Evolutionary conservation across 805 yeast genomes (phyloP).

Genomic region (Pichia membranifaciens): DNA sequence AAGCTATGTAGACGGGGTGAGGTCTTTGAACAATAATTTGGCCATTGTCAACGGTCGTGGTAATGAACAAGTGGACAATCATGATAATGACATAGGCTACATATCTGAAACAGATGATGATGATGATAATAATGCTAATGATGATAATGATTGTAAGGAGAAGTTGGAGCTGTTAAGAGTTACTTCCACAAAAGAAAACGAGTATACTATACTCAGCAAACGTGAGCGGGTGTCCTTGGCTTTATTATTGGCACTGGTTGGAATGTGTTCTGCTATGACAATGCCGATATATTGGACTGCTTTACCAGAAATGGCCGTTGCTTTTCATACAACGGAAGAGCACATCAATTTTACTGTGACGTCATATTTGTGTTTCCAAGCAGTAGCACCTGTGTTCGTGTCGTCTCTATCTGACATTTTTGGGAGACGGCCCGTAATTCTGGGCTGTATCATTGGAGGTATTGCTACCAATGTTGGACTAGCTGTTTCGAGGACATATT

Average conservation of each 20-base stretch:
- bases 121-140: conserved; percentile 2
- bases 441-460: conserved; percentile 50
- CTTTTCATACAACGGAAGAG: conserved; percentile 52
- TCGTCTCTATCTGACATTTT: conserved; percentile 61
- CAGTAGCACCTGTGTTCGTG: conserved; percentile 63
- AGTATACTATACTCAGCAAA: conserved; percentile 41
- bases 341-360: conserved; percentile 67
- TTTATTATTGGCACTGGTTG: conserved; percentile 38
- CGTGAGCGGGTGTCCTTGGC: conserved; percentile 39
- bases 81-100: no score
- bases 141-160: conserved; percentile 1
- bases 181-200: conserved; percentile 9
- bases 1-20: not conserved
- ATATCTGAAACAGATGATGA: not conserved
- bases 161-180: not conserved
- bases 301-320: conserved; percentile 46
- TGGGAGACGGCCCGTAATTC: conserved; percentile 68
- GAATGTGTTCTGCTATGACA: conserved; percentile 65
- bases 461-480: conserved; percentile 60
- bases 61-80: not conserved
- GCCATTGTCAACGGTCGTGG: conserved; percentile 19
- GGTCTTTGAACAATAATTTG: not conserved
- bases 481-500: conserved; percentile 51
- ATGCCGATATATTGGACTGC: conserved; percentile 82
- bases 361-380: conserved; percentile 71